phyloP scores from a whole-genome alignment of 805 yeast genomes.

The Wickerhamomyces bovis region DNA sequence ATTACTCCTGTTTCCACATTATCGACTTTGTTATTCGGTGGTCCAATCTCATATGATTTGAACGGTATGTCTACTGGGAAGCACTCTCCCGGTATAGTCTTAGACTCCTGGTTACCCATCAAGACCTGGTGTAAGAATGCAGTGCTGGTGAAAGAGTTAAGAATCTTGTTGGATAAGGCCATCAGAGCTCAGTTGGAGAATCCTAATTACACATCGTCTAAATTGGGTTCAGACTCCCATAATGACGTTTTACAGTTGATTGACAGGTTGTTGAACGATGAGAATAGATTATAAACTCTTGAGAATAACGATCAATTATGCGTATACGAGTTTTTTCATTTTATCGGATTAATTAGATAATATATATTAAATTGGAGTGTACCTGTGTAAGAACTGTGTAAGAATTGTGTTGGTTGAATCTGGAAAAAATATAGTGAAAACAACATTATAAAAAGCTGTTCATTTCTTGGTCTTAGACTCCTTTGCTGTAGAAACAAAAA shows the following conservation, averaged over 20 bases:
- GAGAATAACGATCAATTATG: too few relatives aligned
- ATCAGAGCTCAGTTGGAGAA: slow-evolving; percentile 54
- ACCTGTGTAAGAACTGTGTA: too few relatives aligned
- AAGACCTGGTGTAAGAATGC: slow-evolving; percentile 94
- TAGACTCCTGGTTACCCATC: slow-evolving; percentile 87
- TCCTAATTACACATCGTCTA: slow-evolving; percentile 31
- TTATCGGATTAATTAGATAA: too few relatives aligned
- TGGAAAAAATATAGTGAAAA: too few relatives aligned
- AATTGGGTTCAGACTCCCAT: slow-evolving; percentile 9
- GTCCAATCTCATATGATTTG: slow-evolving; percentile 56
- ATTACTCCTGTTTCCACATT: slow-evolving; percentile 74
- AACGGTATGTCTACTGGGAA: slow-evolving; percentile 33
- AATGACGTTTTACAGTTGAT: slow-evolving; percentile 36
- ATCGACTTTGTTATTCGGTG: slow-evolving; percentile 78
- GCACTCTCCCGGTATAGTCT: slow-evolving; percentile 74
- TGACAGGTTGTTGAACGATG: slow-evolving; percentile 24
- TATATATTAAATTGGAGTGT: too few relatives aligned
- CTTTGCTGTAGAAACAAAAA: slow-evolving; percentile 24
- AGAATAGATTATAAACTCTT: slow-evolving; percentile 4
- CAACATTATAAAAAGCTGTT: too few relatives aligned
- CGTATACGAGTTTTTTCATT: too few relatives aligned
- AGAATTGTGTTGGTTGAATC: too few relatives aligned
- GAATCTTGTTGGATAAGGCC: slow-evolving; percentile 59
- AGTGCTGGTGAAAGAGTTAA: slow-evolving; percentile 67
- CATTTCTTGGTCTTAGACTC: not conserved